Evolutionary conservation across 371 early-diverging fungal genomes (phyloP).

Genomic region (Nematocida ironsii): DNA sequence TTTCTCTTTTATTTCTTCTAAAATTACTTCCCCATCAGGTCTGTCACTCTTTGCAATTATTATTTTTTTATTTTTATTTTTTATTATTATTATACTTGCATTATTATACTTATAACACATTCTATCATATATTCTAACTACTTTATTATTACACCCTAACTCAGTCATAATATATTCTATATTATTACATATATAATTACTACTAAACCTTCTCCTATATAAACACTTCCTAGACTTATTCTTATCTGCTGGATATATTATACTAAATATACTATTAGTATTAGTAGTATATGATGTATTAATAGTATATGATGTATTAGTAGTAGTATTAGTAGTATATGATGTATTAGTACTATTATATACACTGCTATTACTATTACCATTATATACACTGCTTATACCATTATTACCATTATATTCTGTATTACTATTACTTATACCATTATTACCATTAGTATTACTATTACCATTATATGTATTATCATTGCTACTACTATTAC

Average conservation of each 20-base stretch:
- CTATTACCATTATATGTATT: too few relatives aligned
- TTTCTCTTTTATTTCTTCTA: slow-evolving; percentile 42
- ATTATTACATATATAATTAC: not conserved
- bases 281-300: too few relatives aligned
- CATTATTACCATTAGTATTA: too few relatives aligned
- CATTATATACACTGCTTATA: too few relatives aligned
- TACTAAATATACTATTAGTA: not conserved
- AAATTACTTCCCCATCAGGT: not conserved
- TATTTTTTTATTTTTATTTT: slow-evolving; percentile 20
- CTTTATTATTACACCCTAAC: slow-evolving; percentile 4
- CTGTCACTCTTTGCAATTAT: not conserved
- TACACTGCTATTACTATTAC: too few relatives aligned
- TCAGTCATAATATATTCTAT: not conserved
- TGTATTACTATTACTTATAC: too few relatives aligned
- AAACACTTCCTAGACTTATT: slow-evolving; percentile 37
- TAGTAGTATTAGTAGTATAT: too few relatives aligned
- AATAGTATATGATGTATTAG: too few relatives aligned
- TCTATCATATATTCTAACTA: slow-evolving; percentile 3
- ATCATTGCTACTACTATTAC: too few relatives aligned
- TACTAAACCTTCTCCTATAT: not conserved
- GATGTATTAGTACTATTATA: too few relatives aligned
- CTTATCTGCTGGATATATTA: slow-evolving; percentile 47
- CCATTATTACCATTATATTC: too few relatives aligned
- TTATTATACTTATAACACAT: slow-evolving; percentile 31
- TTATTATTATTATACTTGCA: slow-evolving; percentile 2